Percentiles rank a stretch among this genome's conserved stretches.
Conservation (phyloP, 495 filamentous ascomycete species). For the Pyrenopolyporus hunteri region DNA sequence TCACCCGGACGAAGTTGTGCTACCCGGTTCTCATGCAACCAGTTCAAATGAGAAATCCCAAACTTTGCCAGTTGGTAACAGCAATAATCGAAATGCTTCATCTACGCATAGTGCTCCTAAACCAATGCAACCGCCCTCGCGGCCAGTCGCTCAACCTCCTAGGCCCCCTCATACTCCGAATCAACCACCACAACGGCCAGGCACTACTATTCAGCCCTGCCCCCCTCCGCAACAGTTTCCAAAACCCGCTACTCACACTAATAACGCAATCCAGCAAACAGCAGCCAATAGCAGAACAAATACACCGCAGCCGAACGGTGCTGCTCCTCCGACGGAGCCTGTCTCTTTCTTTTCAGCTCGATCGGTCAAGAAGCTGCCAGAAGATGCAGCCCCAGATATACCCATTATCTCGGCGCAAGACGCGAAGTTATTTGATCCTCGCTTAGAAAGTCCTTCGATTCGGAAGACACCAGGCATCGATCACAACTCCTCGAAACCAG, state of each 20-base stretch:
- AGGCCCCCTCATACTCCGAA: constrained; percentile 48
- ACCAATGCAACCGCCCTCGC: constrained; percentile 47
- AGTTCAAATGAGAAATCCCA: constrained; percentile 37
- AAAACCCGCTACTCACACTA: constrained; percentile 41
- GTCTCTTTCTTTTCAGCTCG: constrained; percentile 80
- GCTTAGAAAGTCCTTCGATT: constrained; percentile 83
- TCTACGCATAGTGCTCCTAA: constrained; percentile 31
- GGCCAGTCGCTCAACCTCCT: constrained; percentile 37
- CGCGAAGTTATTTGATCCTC: constrained; percentile 76
- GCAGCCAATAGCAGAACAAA: constrained; percentile 34
- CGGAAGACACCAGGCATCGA: constrained; percentile 90
- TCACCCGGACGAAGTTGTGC: constrained; percentile 67
- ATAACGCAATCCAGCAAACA: constrained; percentile 42
- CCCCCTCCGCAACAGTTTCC: constrained; percentile 38
- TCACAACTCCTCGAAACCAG: constrained; percentile 71
- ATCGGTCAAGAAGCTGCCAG: constrained; percentile 57
- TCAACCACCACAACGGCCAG: constrained; percentile 41
- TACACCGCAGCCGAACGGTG: constrained; percentile 31
- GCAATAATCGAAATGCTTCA: constrained; percentile 39
- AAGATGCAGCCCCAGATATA: constrained; percentile 37
- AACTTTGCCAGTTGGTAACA: constrained; percentile 26
- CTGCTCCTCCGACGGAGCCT: constrained; percentile 31
- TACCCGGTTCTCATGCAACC: constrained; percentile 40
- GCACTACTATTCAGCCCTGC: constrained; percentile 37
- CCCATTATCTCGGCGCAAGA: constrained; percentile 48